Conservation (phyloP, 2,329 filamentous ascomycete genomes). For the Epichloe bromicola region DNA sequence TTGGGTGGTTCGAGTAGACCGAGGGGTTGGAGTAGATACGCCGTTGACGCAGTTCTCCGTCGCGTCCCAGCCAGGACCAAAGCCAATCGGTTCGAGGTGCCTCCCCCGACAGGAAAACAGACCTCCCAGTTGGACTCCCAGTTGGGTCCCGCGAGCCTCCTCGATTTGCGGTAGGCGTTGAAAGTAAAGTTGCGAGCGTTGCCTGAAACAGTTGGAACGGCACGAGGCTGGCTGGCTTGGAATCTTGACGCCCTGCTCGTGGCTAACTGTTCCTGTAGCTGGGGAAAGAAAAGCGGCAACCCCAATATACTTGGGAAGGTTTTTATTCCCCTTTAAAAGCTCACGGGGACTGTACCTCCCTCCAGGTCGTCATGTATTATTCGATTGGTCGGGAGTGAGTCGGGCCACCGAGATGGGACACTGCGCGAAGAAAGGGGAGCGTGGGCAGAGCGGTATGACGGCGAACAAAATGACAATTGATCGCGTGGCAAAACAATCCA, state of each 20-base stretch:
- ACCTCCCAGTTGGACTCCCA: background rate
- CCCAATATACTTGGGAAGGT: background rate
- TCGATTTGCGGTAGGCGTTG: background rate
- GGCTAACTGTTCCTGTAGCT: background rate
- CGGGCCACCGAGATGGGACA: background rate
- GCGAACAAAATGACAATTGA: background rate
- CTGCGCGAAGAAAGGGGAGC: background rate
- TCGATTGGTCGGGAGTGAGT: background rate
- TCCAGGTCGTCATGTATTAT: background rate
- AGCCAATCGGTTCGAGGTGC: background rate
- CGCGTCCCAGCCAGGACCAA: background rate
- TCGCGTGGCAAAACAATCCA: background rate
- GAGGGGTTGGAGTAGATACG: background rate
- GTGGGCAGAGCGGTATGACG: background rate
- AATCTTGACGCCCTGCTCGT: background rate
- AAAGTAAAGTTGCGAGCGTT: background rate
- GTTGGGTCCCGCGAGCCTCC: background rate
- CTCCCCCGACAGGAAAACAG: background rate
- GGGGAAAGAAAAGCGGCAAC: background rate
- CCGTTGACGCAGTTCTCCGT: background rate
- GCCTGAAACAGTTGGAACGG: background rate
- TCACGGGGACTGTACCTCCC: background rate
- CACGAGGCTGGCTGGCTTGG: background rate
- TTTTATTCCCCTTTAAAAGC: background rate
- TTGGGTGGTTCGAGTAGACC: background rate